These are phyloP conservation scores for Ceratocystis alfenasii DNA, from an alignment of 2,329 filamentous ascomycete species.

Conservation along the genomic window DNA sequence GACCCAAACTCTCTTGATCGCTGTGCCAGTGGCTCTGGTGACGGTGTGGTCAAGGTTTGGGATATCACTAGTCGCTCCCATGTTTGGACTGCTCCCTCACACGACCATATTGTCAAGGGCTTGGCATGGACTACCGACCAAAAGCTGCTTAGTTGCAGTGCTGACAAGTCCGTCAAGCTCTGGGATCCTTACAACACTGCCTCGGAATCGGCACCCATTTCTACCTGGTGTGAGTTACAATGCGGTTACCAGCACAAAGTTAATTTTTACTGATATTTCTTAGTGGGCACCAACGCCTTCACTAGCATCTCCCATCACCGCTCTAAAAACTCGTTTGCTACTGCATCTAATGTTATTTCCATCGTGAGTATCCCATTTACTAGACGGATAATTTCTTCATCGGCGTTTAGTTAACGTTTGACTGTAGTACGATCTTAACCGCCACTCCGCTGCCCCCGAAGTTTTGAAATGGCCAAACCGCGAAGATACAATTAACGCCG, in stretches of 20 bases:
- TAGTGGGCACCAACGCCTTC: slow-evolving; percentile 64
- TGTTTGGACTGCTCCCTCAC: slow-evolving; percentile 66
- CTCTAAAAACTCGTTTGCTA: slow-evolving; percentile 65
- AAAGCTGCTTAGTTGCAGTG: slow-evolving; percentile 75
- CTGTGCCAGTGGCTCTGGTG: slow-evolving; percentile 74
- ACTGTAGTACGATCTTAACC: slow-evolving; percentile 60
- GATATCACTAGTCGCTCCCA: slow-evolving; percentile 60
- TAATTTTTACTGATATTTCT: background rate
- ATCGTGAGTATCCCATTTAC: slow-evolving; percentile 33
- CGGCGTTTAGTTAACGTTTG: background rate
- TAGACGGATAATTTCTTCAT: background rate
- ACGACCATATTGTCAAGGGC: slow-evolving; percentile 88
- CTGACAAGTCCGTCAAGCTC: slow-evolving; percentile 76
- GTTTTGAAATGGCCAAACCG: slow-evolving; percentile 77
- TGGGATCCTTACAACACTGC: slow-evolving; percentile 77
- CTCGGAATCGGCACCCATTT: slow-evolving; percentile 56
- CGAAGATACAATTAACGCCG: slow-evolving; percentile 77
- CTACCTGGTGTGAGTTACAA: slow-evolving; percentile 50
- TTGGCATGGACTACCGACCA: slow-evolving; percentile 79
- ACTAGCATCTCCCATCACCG: slow-evolving; percentile 76
- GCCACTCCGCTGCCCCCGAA: slow-evolving; percentile 69
- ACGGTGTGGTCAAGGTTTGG: slow-evolving; percentile 92
- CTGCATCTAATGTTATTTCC: slow-evolving; percentile 62
- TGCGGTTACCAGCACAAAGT: background rate
- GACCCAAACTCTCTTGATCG: slow-evolving; percentile 62